A percentile compares a stretch with the other conserved stretches of the same genome.
Conservation (phyloP, 2,329 filamentous ascomycete genomes). For the Myriangium duriaei region DNA sequence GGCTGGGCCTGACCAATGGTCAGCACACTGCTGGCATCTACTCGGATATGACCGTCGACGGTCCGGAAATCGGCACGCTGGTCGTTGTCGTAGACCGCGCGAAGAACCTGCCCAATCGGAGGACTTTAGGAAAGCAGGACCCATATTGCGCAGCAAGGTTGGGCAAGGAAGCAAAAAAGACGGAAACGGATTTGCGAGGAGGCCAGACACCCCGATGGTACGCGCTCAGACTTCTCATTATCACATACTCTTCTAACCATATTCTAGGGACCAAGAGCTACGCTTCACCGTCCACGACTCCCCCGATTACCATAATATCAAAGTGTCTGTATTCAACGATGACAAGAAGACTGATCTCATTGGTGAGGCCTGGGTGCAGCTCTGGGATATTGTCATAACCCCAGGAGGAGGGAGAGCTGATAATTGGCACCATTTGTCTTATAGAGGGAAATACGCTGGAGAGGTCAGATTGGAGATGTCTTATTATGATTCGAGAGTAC, state of each 20-base stretch:
- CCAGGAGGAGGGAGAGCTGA: constrained; percentile 87
- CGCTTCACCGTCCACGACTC: constrained; percentile 94
- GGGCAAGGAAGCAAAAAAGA: constrained; percentile 96
- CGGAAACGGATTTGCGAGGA: constrained; percentile 80
- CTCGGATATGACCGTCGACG: constrained; percentile 85
- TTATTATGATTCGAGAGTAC: constrained; percentile 76
- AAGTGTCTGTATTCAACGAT: constrained; percentile 93
- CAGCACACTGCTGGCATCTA: constrained; percentile 81
- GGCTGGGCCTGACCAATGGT: constrained; percentile 13
- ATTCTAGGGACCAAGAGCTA: constrained; percentile 85
- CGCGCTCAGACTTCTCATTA: constrained; percentile 20
- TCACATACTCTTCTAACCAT: constrained; percentile 8
- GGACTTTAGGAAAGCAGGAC: constrained; percentile 97
- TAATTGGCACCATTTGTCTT: constrained; percentile 78
- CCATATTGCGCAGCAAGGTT: constrained; percentile 89
- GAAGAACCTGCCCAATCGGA: constrained; percentile 92
- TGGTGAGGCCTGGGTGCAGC: constrained; percentile 80
- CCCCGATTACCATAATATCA: constrained; percentile 88
- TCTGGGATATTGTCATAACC: constrained; percentile 61
- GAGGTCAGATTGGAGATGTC: constrained; percentile 92
- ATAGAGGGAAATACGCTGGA: constrained; percentile 87
- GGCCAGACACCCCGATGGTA: constrained; percentile 95
- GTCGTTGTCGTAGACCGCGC: constrained; percentile 86
- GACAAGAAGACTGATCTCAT: constrained; percentile 97
- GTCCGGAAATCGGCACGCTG: constrained; percentile 83